A percentile compares a stretch with the other conserved stretches of the same genome.
phyloP scores from a whole-genome alignment of 2,329 filamentous ascomycete genomes.

The Nakataea oryzae region DNA sequence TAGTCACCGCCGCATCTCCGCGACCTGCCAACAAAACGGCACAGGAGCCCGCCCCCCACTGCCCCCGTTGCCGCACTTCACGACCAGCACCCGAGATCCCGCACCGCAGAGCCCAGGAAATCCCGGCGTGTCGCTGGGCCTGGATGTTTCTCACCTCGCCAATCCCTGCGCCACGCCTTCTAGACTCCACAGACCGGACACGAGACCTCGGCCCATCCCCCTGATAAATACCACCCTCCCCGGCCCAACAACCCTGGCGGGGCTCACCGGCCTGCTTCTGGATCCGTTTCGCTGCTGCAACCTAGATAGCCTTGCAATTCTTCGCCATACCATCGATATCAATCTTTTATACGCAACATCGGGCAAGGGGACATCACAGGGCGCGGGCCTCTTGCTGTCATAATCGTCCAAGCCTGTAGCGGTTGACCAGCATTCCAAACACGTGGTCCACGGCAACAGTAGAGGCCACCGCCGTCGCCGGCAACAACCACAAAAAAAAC shows the following conservation, averaged over 20 bases:
- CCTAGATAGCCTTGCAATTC: background rate
- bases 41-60: background rate
- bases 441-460: background rate
- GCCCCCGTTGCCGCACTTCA: background rate
- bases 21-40: background rate
- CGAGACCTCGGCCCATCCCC: background rate
- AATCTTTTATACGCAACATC: background rate
- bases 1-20: background rate
- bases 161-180: background rate
- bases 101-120: background rate
- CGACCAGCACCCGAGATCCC: background rate
- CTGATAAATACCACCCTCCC: background rate
- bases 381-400: background rate
- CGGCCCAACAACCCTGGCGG: background rate
- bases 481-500: background rate
- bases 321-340: background rate
- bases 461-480: too few species aligned
- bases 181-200: background rate
- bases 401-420: too few species aligned
- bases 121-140: background rate
- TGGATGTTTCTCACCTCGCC: background rate
- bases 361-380: background rate
- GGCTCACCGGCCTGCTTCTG: background rate
- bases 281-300: background rate
- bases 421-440: too few species aligned